A percentile compares a stretch with the other conserved stretches of the same genome.
Conservation (phyloP, 257 asterid genomes). For the Rauvolfia tetraphylla region DNA sequence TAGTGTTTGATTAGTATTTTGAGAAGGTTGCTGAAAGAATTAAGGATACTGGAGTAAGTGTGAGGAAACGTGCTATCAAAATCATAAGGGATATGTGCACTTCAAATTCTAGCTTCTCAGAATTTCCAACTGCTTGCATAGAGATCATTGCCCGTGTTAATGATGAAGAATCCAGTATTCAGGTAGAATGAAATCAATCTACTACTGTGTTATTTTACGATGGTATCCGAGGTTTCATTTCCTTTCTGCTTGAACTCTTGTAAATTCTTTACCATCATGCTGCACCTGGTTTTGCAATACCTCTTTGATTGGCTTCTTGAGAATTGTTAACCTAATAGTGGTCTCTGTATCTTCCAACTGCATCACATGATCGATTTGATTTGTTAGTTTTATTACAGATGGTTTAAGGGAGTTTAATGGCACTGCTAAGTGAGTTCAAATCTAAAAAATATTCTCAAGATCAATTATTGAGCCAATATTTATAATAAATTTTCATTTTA, state of each 20-base stretch:
- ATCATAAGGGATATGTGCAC: conserved; percentile 94
- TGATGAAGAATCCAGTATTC: conserved; percentile 96
- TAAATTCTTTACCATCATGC: conserved; percentile 2
- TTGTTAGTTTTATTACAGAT: background rate
- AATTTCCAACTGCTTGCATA: conserved; percentile 68
- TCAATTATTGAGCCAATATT: background rate
- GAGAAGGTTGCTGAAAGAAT: conserved; percentile 96
- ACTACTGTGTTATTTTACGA: background rate
- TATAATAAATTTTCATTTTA: background rate
- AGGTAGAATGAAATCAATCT: conserved; percentile 44
- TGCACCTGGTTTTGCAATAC: background rate
- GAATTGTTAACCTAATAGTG: background rate
- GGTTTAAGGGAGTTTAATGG: background rate
- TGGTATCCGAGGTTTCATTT: conserved; percentile 15
- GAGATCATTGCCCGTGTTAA: conserved; percentile 87
- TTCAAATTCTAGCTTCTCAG: conserved; percentile 66
- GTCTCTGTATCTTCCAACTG: background rate
- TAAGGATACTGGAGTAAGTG: conserved; percentile 98
- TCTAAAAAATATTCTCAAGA: background rate
- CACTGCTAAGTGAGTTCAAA: background rate
- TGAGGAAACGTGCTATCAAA: conserved; percentile 94
- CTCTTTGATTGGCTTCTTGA: background rate
- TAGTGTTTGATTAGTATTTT: conserved; percentile 59
- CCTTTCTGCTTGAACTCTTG: conserved; percentile 12
- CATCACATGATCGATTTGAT: background rate